These are phyloP conservation scores for Tricholoma flavovirens DNA, from an alignment of 768 basidiomycete species.

Conservation along the genomic window DNA sequence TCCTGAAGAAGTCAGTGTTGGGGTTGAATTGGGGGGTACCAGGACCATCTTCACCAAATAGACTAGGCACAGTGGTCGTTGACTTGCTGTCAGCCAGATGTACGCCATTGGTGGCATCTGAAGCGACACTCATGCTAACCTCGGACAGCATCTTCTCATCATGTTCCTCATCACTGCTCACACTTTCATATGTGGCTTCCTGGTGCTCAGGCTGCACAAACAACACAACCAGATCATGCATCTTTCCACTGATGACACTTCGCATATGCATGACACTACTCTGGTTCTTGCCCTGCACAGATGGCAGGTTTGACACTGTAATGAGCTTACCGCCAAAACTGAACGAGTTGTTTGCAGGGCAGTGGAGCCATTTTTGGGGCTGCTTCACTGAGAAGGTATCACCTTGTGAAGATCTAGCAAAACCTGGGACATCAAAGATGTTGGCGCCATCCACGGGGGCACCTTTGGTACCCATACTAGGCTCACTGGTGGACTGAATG, in stretches of 20 bases:
- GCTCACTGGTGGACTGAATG: conserved; percentile 80
- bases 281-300: conserved; percentile 73
- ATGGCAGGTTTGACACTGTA: too few species aligned
- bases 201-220: conserved; percentile 72
- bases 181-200: too few species aligned
- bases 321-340: conserved; percentile 90
- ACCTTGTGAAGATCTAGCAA: too few species aligned
- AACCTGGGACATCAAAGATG: conserved; percentile 67
- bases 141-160: conserved; percentile 68
- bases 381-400: conserved; percentile 83
- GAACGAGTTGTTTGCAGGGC: conserved; percentile 76
- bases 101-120: conserved; percentile 52
- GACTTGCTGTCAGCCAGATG: conserved; percentile 67
- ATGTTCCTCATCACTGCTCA: too few species aligned
- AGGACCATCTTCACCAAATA: too few species aligned
- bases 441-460: conserved; percentile 58
- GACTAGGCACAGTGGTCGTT: conserved; percentile 78
- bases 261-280: conserved; percentile 77
- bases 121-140: conserved; percentile 55
- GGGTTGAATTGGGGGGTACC: too few species aligned
- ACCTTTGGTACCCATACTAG: conserved; percentile 29
- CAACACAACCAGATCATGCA: conserved; percentile 79
- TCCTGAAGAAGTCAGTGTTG: too few species aligned
- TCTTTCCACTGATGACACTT: conserved; percentile 67
- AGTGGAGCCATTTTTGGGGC: conserved; percentile 91